Evolutionary conservation across 768 basidiomycete species (phyloP), one percentile per base, ranked within the genome.

Genomic region (Phaeotremella fagi): DNA sequence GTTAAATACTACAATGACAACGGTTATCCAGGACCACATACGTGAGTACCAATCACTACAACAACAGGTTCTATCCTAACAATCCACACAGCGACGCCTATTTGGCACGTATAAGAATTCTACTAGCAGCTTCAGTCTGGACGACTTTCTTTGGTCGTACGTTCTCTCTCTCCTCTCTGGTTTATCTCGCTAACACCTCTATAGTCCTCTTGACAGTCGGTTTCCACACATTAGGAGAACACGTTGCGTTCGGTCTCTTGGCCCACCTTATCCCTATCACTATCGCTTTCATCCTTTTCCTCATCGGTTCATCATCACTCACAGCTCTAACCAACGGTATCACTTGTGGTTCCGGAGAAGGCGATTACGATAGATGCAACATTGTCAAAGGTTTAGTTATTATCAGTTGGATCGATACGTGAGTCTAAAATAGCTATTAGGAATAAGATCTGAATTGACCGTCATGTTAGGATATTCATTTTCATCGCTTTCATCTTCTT

Each of bases 271-370:
- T 75, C 48, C 58, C 67, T 20, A 51, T 69, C 42, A 52, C 57
- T n/a, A 70, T 77, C 55, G 63, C 60, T n/a, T 76, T 76, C 52
- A 61, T 76, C 60, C 64, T 76, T 22, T 72, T 68, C 68, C 41
- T 75, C 15, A 70, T 75, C 58, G 74, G 75, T 16, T 37, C 65
- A 0, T 56, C 74, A 0, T 68, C 74, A 4, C 54, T 75, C 18
- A 75, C 73, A 20, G 73, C 71, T 4, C 50, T 73, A 2, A 73
- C 70, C 38, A 59, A 64, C 54, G 60, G 61, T 31, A 63, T 67
- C 55, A 55, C 61, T 50, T 76, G 75, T 61, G 61, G 65, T 9
- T 45, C 44, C 41, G 55, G 57, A 16, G 55, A 45, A 7, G 52
- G 62, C 25, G 35, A 42, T 1, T 75, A 71, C 53, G 52, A 49